phyloP scores from a whole-genome alignment of 78 protist genomes.

The Dictyostelium purpureum region DNA sequence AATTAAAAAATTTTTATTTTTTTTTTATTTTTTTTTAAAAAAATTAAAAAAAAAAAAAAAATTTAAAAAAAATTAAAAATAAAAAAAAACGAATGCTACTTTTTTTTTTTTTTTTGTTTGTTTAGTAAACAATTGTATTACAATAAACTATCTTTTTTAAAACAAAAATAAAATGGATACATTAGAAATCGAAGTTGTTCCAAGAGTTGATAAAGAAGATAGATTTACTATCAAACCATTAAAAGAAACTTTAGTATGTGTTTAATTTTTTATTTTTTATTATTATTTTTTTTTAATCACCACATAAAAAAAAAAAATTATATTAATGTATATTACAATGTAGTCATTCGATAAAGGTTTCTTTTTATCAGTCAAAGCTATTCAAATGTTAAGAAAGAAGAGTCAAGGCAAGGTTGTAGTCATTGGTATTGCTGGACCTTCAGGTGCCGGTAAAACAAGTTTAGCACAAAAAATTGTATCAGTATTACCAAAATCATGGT shows the following conservation, averaged over 20 bases:
- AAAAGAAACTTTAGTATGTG: slow-evolving; percentile 47
- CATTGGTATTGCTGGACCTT: slow-evolving; percentile 84
- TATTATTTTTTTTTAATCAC: background rate
- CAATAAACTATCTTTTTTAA: too few relatives aligned
- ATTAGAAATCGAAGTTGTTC: slow-evolving; percentile 39
- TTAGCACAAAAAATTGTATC: slow-evolving; percentile 66
- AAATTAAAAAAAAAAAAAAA: too few relatives aligned
- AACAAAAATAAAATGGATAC: slow-evolving; percentile 2
- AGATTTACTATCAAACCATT: slow-evolving; percentile 30
- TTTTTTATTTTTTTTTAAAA: too few relatives aligned
- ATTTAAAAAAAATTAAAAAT: too few relatives aligned
- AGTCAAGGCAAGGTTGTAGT: slow-evolving; percentile 33
- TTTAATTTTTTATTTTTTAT: background rate
- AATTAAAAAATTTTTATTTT: too few relatives aligned
- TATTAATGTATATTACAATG: background rate
- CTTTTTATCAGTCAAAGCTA: slow-evolving; percentile 70
- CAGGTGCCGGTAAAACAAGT: slow-evolving; percentile 81
- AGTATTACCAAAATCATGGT: slow-evolving; percentile 65
- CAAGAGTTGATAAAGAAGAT: slow-evolving; percentile 19
- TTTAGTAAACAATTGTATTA: too few relatives aligned
- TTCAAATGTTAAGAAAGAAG: slow-evolving; percentile 61
- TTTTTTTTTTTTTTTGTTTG: too few relatives aligned
- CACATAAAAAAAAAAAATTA: background rate
- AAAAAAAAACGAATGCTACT: too few relatives aligned
- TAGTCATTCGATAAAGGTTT: slow-evolving; percentile 81